These are phyloP conservation scores for Citrullus colocynthis DNA, from an alignment of 306 rosid genomes.

Conservation along the genomic window DNA sequence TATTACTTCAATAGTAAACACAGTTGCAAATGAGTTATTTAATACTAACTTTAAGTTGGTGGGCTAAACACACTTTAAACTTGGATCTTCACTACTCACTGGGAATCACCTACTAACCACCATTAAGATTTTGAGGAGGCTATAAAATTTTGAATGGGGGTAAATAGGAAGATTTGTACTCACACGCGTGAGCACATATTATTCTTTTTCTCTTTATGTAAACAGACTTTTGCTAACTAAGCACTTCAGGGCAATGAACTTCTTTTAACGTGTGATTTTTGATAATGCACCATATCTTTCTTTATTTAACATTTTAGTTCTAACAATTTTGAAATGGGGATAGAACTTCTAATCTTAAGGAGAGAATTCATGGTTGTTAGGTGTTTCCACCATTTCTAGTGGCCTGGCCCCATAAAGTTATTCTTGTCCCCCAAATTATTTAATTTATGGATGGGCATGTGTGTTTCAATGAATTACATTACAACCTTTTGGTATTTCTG, in stretches of 20 bases:
- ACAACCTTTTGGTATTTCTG: not conserved
- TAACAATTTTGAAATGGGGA: no score
- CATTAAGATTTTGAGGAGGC: not conserved
- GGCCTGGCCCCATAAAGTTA: not conserved
- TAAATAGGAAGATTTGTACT: not conserved
- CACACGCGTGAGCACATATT: not conserved
- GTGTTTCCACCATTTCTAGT: not conserved
- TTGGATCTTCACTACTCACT: not conserved
- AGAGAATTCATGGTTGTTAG: not conserved
- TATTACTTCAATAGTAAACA: no score
- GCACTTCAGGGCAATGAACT: not conserved
- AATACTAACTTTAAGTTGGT: no score
- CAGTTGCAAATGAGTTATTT: no score
- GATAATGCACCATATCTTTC: not conserved
- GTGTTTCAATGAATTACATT: not conserved
- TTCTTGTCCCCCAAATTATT: not conserved
- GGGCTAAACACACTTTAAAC: no score
- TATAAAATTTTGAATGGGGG: not conserved
- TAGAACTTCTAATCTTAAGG: no score
- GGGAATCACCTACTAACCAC: not conserved
- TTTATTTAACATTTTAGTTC: no score
- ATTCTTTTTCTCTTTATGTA: not conserved
- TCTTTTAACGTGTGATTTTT: not conserved
- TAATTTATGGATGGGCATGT: not conserved
- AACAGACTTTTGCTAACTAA: not conserved